Base-by-base conservation (phyloP, 257 asterid genomes). In the Nicotiana noctiflora region DNA sequence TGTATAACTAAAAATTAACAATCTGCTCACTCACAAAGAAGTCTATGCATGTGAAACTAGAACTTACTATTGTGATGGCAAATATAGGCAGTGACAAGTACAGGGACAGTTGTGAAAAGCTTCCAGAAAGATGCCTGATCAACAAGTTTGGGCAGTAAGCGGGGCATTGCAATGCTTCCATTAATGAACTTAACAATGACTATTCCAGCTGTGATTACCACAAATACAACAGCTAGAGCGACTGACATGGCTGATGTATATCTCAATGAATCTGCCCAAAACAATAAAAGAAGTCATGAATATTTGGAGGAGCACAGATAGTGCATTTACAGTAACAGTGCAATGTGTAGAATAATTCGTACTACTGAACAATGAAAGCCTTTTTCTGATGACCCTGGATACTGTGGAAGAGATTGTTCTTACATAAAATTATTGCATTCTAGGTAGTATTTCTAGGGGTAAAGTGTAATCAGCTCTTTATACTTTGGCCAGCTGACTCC, bases 61-160 rank as follows among this genome's bases (percentile, higher is more conserved):
- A 74, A 46, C 78, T 74, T 74, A 93, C 98, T 84, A 21, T 92
- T 93, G 75, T 93, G 98, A 83, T 93, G 98, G 84, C 98, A 93
- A 63, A 93, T 93, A 82, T 89, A 93, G 83, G 98, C 97, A 79
- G 97, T 92, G 88, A 92, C 97, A 15, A 93, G 90, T 80, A 93
- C 88, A 53, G 98, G 97, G 79, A 91, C 93, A 63, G 92, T 85
- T 18, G 98, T 93, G 85, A 90, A 93, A 61, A 92, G 97, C 81
- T 91, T 92, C 98, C 97, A 93, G 89, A 93, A 93, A 72, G 98
- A 92, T 74, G 93, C 97, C 83, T 92, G 98, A 84, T 91, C 91
- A 79, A 80, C 89, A 80, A 94, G 72, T 25, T 87, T 51, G 51
- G 97, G 98, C 82, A 94, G 82, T 86, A 94, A 75, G 65, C 86